phyloP scores from a whole-genome alignment of 2,329 filamentous ascomycete species.

The Parastagonospora avenae region DNA sequence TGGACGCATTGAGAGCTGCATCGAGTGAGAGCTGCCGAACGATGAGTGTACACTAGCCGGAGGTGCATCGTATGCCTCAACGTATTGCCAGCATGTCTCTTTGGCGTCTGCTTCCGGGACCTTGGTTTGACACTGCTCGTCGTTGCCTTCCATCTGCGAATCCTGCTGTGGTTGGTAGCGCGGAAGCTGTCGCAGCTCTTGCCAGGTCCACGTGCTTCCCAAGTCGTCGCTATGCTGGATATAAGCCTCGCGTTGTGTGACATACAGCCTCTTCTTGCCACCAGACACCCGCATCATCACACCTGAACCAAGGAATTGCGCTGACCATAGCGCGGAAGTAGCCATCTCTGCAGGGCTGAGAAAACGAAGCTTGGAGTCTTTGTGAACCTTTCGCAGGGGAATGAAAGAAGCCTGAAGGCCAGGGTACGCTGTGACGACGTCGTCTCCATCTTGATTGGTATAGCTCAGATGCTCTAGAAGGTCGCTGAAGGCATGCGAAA shows the following conservation, averaged over 20 bases:
- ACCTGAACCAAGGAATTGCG: slow-evolving; percentile 70
- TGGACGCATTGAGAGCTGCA: slow-evolving; percentile 41
- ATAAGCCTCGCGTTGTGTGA: slow-evolving; percentile 77
- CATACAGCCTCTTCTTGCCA: slow-evolving; percentile 68
- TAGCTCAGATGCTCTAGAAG: slow-evolving; percentile 48
- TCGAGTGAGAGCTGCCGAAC: slow-evolving; percentile 46
- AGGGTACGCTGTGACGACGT: slow-evolving; percentile 43
- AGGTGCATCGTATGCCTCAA: slow-evolving; percentile 66
- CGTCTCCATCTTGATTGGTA: slow-evolving; percentile 33
- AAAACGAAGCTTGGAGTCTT: slow-evolving; percentile 73
- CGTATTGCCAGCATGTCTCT: slow-evolving; percentile 71
- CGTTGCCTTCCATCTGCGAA: slow-evolving; percentile 37
- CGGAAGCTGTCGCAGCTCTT: slow-evolving; percentile 66
- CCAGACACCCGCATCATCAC: slow-evolving; percentile 74
- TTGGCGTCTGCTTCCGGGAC: slow-evolving; percentile 66
- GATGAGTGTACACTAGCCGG: slow-evolving; percentile 54
- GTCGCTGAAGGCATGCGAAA: slow-evolving; percentile 66
- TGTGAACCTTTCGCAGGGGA: slow-evolving; percentile 77
- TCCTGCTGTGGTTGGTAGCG: slow-evolving; percentile 57
- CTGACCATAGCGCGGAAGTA: slow-evolving; percentile 73
- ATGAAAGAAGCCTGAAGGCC: slow-evolving; percentile 72
- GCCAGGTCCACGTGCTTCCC: slow-evolving; percentile 69
- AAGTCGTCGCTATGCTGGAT: slow-evolving; percentile 65
- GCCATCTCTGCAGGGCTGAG: slow-evolving; percentile 74
- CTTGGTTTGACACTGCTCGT: slow-evolving; percentile 46